A percentile compares a stretch with the other conserved stretches of the same genome.
Conservation (phyloP, 75 land plant species). For the Pinus albicaulis region DNA sequence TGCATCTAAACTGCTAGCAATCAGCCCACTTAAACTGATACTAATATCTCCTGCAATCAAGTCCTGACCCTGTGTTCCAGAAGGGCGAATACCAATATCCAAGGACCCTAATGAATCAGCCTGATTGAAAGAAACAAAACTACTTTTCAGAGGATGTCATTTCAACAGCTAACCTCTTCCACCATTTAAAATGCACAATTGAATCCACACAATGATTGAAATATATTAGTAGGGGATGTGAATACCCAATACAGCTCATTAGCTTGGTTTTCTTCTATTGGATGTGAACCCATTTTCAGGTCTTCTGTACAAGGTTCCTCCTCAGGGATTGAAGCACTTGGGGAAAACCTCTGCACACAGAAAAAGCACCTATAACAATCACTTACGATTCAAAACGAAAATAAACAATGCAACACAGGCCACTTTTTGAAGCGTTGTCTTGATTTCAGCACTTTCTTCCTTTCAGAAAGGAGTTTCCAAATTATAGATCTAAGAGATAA, state of each 20-base stretch:
- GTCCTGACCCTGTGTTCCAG: conserved; percentile 32
- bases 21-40: conserved; percentile 42
- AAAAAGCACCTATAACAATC: background rate
- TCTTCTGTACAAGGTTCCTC: conserved; percentile 5
- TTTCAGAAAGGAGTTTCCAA: background rate
- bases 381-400: too few relatives aligned
- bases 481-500: background rate
- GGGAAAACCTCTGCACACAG: conserved; percentile 2
- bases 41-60: conserved; percentile 36
- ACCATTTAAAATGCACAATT: background rate
- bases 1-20: conserved; percentile 65
- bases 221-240: background rate
- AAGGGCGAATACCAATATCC: conserved; percentile 50
- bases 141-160: background rate
- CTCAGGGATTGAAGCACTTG: background rate
- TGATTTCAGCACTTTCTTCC: background rate
- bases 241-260: conserved; percentile 30
- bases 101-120: conserved; percentile 67
- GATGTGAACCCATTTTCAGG: background rate
- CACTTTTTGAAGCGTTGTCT: background rate
- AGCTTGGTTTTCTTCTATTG: conserved; percentile 3
- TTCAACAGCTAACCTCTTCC: background rate
- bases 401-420: background rate
- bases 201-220: background rate
- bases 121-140: conserved; percentile 21